A percentile compares a stretch with the other conserved stretches of the same genome.
These are phyloP conservation scores for Fagopyrum homotropicum DNA, from an alignment of 148 eudicot genomes.

Conservation along the genomic window DNA sequence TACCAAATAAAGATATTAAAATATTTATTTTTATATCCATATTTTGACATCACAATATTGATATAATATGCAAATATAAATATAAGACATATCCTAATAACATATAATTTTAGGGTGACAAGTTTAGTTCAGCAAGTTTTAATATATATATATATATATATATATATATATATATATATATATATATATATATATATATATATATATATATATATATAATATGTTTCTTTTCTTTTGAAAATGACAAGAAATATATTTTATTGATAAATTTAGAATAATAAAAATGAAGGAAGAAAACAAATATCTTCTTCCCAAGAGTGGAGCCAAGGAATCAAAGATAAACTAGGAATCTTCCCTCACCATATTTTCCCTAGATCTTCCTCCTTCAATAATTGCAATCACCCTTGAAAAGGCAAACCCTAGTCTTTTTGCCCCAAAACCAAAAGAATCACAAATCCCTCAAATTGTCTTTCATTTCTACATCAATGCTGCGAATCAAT, in stretches of 20 bases:
- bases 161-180: no score
- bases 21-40: no score
- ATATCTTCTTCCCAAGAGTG: not conserved
- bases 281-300: not conserved
- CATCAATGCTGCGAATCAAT: conserved; percentile 13
- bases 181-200: no score
- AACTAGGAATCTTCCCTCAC: conserved; percentile 3
- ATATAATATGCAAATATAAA: no score
- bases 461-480: not conserved
- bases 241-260: not conserved
- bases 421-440: not conserved
- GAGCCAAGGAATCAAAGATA: not conserved
- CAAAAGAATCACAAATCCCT: not conserved
- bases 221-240: no score
- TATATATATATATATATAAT: no score
- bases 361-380: not conserved
- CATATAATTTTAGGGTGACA: no score
- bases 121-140: no score
- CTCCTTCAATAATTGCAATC: not conserved
- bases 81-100: no score
- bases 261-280: not conserved
- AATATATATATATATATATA: no score
- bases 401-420: conserved; percentile 4
- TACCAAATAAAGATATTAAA: no score
- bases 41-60: no score